Evolutionary conservation across 106 monocot species (phyloP), one percentile per base, ranked within the genome.

Genomic region (Dendrobium officinale): DNA sequence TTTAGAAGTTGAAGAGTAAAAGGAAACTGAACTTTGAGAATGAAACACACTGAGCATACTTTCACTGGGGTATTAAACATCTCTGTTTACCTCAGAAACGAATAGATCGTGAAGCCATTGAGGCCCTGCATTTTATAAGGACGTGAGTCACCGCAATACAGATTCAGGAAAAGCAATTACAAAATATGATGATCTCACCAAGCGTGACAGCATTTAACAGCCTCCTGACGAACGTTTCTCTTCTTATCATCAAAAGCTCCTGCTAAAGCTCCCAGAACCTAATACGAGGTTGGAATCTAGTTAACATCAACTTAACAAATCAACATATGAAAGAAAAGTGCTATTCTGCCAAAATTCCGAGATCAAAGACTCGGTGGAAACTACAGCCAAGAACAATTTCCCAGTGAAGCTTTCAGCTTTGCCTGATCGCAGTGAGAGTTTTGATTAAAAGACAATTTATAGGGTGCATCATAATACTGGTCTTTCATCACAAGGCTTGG

Each of bases 191-290:
- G 31, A 81, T 31, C 84, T 70, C 18, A 94, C 98, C 98, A 98
- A 84, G 98, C 83, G 84, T 89, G 91, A 16, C 75, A 86, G 78
- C 98, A 98, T 90, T 84, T 91, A 58, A 88, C 88, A 86, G 98
- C 95, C 84, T 95, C 98, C 72, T 84, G 81, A 76, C 95, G 95
- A 82, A 98, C 98, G 79, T 72, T 79, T 51, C 95, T 83, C 86
- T 91, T 94, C 55, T 64, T 82, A 86, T 98, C 98, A 85, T 91
- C 91, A 75, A 92, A 86, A 79, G 92, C 88, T 26, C 78, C 82
- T 55, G 84, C 86, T 59, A 91, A 85, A 26, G 92, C 91, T 81
- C 66, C 75, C 58, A 92, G 73, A 27, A 98, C 91, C 98, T 98
- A 88, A 58, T 81, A 77, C 56, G 20, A 61, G 16, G 56, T 19